Evolutionary conservation across 2,329 filamentous ascomycete genomes (phyloP).

Genomic region (Nakataea oryzae): DNA sequence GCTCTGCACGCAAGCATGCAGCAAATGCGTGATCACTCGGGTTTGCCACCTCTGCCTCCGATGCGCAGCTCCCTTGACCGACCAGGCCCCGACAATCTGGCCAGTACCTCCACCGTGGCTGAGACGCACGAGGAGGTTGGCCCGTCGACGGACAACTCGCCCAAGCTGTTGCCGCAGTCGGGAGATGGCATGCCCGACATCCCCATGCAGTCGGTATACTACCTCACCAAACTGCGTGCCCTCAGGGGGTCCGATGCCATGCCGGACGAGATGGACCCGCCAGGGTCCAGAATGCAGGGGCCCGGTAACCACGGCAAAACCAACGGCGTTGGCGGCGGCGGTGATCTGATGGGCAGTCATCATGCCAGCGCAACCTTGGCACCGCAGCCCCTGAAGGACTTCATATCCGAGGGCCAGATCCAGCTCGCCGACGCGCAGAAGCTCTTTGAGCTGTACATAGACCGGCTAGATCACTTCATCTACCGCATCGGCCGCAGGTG

Average conservation of each 20-base stretch:
- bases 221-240: constrained; percentile 19
- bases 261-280: background rate
- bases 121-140: constrained; percentile 8
- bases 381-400: constrained; percentile 14
- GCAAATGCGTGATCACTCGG: constrained; percentile 5
- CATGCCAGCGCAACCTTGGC: background rate
- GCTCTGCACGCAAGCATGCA: constrained; percentile 6
- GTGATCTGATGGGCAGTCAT: background rate
- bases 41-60: background rate
- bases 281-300: background rate
- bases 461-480: constrained; percentile 37
- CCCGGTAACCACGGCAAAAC: background rate
- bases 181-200: constrained; percentile 25
- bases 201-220: constrained; percentile 26
- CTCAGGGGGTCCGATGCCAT: constrained; percentile 9
- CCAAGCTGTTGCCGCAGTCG: constrained; percentile 12
- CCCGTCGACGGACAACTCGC: constrained; percentile 15
- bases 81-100: background rate
- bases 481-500: constrained; percentile 40
- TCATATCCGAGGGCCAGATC: constrained; percentile 28
- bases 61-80: constrained; percentile 2
- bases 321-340: background rate
- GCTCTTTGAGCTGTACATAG: constrained; percentile 37
- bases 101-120: background rate
- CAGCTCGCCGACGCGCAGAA: constrained; percentile 37